Base-by-base conservation (phyloP, 805 yeast species). In the Barnettozyma populi region DNA sequence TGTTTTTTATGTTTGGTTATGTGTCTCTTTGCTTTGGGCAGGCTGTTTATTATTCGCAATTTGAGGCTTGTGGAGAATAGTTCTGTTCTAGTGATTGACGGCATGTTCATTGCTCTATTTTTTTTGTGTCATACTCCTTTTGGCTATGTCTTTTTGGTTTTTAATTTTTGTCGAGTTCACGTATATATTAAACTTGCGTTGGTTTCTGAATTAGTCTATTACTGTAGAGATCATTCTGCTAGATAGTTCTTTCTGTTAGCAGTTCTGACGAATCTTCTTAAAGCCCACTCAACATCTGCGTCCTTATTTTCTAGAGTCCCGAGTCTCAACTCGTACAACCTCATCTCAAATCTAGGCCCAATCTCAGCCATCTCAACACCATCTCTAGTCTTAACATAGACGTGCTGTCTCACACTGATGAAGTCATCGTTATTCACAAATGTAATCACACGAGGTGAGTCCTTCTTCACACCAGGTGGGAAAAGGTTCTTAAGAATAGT, bases 281-380 rank as follows among this genome's bases (percentile, higher is more conserved):
- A 72, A 71, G 87, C 86, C 98, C 98, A 94, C 65, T 94, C 99
- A n/a, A 88, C 80, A 61, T 94, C 99, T 10, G 97, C 96, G 65
- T 94, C 97, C 69, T 87, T 87, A 65, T 92, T 90, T 57, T 94
- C 99, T 53, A 92, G 67, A 38, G 96, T 88, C 3, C 99, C 97
- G 56, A 94, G 73, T 60, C 83, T 78, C 54, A 94, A 70, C 66
- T 92, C 97, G 64, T 81, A 94, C 55, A 94, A 70, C 63, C 90
- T 79, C 98, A 94, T 90, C 68, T 94, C 99, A 59, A 94, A 94
- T 53, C 99, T 74, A n/a, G 99, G 99, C 0, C 99, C 99, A 34
- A 94, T 86, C 65, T 94, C 99, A 49, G 97, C 90, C 48, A 94
- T 68, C 64, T 94, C 98, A 2, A 90, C 96, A 32, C 81, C 76